phyloP scores from a whole-genome alignment of 176 grass and related monocot genomes.

The Cocos nucifera region DNA sequence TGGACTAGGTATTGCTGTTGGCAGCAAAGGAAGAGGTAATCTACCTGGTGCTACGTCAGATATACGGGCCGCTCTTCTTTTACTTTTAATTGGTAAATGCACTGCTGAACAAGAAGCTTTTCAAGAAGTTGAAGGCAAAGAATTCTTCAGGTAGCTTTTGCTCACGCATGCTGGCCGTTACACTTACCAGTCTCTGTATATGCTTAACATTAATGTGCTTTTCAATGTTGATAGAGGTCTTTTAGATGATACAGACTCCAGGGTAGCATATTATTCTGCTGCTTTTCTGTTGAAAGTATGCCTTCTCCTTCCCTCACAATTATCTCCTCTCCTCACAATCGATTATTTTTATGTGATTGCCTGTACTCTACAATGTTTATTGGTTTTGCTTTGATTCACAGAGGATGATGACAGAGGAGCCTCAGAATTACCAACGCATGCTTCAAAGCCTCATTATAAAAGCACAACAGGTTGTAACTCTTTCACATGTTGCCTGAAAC shows the following conservation, averaged over 20 bases:
- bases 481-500: neutral
- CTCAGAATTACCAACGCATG: constrained; percentile 82
- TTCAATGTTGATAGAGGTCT: constrained; percentile 53
- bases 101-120: constrained; percentile 85
- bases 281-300: constrained; percentile 96
- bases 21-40: constrained; percentile 93
- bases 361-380: neutral
- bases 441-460: constrained; percentile 91
- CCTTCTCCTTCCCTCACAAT: neutral
- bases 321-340: no score
- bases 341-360: no score
- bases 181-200: no score
- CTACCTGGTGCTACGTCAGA: constrained; percentile 95
- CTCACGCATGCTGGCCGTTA: no score
- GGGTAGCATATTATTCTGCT: constrained; percentile 98
- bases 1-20: constrained; percentile 93
- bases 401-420: constrained; percentile 99
- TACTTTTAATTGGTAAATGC: constrained; percentile 97
- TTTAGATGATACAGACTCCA: constrained; percentile 90
- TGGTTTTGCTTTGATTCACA: constrained; percentile 33
- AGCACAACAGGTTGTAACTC: constrained; percentile 67
- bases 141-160: constrained; percentile 74
- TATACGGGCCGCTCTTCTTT: constrained; percentile 80
- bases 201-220: neutral
- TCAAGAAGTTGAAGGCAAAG: constrained; percentile 89